Conservation (phyloP, 129 eudicot species). For the Chrysanthemum seticuspe region DNA sequence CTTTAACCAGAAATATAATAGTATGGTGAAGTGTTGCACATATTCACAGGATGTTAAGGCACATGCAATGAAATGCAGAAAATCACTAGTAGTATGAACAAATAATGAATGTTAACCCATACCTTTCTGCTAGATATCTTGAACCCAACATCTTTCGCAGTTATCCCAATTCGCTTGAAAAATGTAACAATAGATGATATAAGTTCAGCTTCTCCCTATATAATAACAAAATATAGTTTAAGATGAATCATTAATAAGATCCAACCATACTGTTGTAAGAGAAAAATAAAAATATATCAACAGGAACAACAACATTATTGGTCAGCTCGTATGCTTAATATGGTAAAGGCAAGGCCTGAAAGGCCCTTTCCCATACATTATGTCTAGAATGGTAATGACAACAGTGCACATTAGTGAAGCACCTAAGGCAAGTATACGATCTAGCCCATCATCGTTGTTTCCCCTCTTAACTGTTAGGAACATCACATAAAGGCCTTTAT, state of each 20-base stretch:
- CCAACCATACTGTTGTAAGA: background rate
- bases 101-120: conserved; percentile 11
- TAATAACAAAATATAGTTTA: conserved; percentile 18
- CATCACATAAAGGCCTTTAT: background rate
- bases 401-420: too few species aligned
- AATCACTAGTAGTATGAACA: conserved; percentile 1
- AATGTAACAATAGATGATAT: conserved; percentile 88
- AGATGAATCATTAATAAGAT: background rate
- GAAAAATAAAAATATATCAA: background rate
- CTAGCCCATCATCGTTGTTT: too few species aligned
- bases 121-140: conserved; percentile 98
- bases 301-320: too few species aligned
- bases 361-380: too few species aligned
- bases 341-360: too few species aligned
- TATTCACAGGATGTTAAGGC: conserved; percentile 5
- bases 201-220: conserved; percentile 98
- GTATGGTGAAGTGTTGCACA: background rate
- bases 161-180: conserved; percentile 90
- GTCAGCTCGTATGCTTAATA: too few species aligned
- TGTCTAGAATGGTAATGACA: too few species aligned
- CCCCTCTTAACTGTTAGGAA: background rate
- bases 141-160: conserved; percentile 93
- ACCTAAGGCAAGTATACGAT: too few species aligned
- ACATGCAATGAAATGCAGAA: conserved; percentile 6
- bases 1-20: background rate